These are phyloP conservation scores for Cladophialophora carrionii DNA, from an alignment of 2,329 filamentous ascomycete species.

Conservation along the genomic window DNA sequence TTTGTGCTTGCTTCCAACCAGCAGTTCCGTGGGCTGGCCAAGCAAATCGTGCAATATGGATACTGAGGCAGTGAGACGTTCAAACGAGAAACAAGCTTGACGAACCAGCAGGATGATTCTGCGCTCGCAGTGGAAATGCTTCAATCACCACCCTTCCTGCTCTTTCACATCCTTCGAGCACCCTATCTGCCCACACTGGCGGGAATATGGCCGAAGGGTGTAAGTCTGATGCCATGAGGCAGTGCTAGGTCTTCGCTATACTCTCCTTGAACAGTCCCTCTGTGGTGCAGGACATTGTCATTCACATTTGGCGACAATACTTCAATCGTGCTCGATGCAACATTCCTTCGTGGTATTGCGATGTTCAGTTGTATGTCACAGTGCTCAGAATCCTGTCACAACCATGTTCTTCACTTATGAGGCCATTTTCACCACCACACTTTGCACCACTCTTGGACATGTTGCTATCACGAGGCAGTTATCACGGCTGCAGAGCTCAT, in stretches of 20 bases:
- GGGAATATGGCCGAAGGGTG: not conserved
- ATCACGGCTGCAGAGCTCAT: not conserved
- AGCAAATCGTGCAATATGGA: not conserved
- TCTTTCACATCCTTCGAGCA: not conserved
- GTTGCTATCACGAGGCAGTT: not conserved
- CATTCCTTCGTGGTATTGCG: not conserved
- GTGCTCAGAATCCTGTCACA: no score
- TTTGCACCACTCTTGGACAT: not conserved
- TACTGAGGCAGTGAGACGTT: not conserved
- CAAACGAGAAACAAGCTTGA: not conserved
- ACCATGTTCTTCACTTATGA: not conserved
- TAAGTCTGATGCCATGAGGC: not conserved
- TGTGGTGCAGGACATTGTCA: not conserved
- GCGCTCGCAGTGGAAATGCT: not conserved
- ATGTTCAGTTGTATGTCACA: not conserved
- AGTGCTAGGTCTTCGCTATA: not conserved
- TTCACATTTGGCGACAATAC: not conserved
- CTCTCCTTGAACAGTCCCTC: not conserved
- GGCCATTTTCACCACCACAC: not conserved
- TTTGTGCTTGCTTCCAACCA: not conserved
- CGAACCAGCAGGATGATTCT: not conserved
- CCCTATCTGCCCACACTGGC: not conserved
- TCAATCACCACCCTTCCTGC: not conserved
- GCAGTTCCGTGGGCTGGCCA: no score
- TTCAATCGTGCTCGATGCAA: not conserved